Conservation (phyloP, 306 rosid species). For the Castanea mollissima region DNA sequence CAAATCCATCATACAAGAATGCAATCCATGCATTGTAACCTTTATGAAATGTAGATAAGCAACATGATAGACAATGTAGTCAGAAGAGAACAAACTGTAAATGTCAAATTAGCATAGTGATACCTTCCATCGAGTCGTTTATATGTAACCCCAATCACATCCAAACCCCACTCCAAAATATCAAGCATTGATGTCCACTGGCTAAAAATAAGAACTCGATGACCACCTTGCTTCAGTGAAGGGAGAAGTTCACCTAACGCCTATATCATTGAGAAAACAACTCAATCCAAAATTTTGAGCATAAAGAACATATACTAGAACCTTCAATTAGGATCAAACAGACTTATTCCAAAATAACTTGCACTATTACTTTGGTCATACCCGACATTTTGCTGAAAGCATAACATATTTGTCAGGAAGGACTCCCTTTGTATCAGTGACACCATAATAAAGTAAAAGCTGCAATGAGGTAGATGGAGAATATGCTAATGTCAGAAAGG, state of each 20-base stretch:
- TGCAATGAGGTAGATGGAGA: conserved; percentile 33
- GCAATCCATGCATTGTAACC: background rate
- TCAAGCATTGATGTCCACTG: conserved; percentile 99
- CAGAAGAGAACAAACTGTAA: background rate
- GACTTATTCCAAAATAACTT: conserved; percentile 5
- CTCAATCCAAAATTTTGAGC: conserved; percentile 25
- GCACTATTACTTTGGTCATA: conserved; percentile 31
- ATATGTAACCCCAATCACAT: conserved; percentile 86
- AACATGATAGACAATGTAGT: background rate
- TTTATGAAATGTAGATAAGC: background rate
- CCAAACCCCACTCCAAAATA: conserved; percentile 92
- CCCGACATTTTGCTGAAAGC: conserved; percentile 93
- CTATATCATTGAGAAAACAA: conserved; percentile 41
- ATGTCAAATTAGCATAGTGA: background rate
- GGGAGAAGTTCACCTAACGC: conserved; percentile 81
- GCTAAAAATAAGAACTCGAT: conserved; percentile 86
- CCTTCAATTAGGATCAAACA: conserved; percentile 12
- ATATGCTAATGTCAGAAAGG: background rate
- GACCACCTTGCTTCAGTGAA: conserved; percentile 67
- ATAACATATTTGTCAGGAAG: conserved; percentile 69
- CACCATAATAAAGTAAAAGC: conserved; percentile 68
- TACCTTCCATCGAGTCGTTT: conserved; percentile 99
- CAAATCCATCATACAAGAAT: background rate
- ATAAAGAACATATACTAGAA: conserved; percentile 13
- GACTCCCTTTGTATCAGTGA: conserved; percentile 68